phyloP scores from a whole-genome alignment of 2,329 filamentous ascomycete species.

The Magnaporthales sp. region DNA sequence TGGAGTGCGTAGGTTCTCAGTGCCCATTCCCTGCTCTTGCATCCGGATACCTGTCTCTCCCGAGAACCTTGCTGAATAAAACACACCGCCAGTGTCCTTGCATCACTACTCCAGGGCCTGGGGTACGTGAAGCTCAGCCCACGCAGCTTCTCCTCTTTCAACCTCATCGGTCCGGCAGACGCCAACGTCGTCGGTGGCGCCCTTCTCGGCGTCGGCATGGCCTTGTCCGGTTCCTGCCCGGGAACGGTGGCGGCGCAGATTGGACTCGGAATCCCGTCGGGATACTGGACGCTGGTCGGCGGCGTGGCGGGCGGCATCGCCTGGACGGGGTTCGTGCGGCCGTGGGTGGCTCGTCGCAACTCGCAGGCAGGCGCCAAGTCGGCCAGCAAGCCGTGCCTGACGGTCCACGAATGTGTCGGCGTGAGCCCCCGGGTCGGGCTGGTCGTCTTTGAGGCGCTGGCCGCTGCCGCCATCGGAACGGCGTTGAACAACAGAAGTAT shows the following conservation, averaged over 20 bases:
- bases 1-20: slow-evolving; percentile 44
- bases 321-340: slow-evolving; percentile 36
- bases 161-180: slow-evolving; percentile 46
- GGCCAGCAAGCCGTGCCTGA: slow-evolving; percentile 15
- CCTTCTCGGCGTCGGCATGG: slow-evolving; percentile 58
- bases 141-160: slow-evolving; percentile 41
- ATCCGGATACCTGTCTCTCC: slow-evolving; percentile 1
- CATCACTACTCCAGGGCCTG: slow-evolving; percentile 34
- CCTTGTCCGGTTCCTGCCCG: slow-evolving; percentile 55
- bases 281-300: slow-evolving; percentile 43
- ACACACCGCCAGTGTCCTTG: slow-evolving; percentile 26
- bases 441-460: slow-evolving; percentile 32
- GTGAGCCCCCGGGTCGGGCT: slow-evolving; percentile 27
- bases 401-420: slow-evolving; percentile 31
- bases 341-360: slow-evolving; percentile 11
- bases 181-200: slow-evolving; percentile 57
- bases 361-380: slow-evolving; percentile 14
- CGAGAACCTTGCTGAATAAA: background rate
- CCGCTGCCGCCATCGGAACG: slow-evolving; percentile 19
- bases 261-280: slow-evolving; percentile 41
- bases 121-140: slow-evolving; percentile 34
- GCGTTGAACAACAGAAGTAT: slow-evolving; percentile 28
- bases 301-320: slow-evolving; percentile 45
- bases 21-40: slow-evolving; percentile 11
- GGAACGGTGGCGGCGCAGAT: slow-evolving; percentile 56